Base-by-base conservation (phyloP, 768 basidiomycete genomes). In the Tricholoma bakamatsutake region DNA sequence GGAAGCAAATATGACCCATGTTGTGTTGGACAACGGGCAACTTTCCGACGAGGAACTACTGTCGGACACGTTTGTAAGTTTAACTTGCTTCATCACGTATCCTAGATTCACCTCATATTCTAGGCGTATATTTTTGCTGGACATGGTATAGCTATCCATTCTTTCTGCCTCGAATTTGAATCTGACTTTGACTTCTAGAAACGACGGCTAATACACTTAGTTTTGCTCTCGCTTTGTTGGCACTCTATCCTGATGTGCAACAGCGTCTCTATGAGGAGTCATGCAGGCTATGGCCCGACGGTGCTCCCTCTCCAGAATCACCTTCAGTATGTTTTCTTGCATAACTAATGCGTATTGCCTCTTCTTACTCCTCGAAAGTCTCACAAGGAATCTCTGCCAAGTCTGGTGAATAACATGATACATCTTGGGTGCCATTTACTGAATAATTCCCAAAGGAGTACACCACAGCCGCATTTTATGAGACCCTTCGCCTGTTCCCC, bases 101-200 rank as follows among this genome's bases (percentile, higher is more conserved):
- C 51, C 15, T 37, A 39, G 1, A 28, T 7, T 52, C 21, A 45
- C 12, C 24, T 13, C 24, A 40, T 56, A 5, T 50, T 0, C 10
- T 35, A 80, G 80, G 61, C 63, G 3, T 80, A 80, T 60, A 68
- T 79, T 24, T 62, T 81, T 21, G 78, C 77, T n/a, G 80, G 79
- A 11, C 77, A 79, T 60, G 78, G 79, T 76, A 54, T 5, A 67
- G 34, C 40, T 34, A 45, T 17, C 50, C 7, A 3, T 31, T 15
- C n/a, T 33, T 27, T 12, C 15, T 7, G 34, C 12, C 1, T 40
- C 18, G 45, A 28, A 24, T 24, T 46, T 6, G 45, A 35, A 15
- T 8, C 21, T 50, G 11, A 53, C 2, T 34, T 4, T 31, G 17
- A 47, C 4, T n/a, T 0, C 12, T 53, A 80, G 79, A 81, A 64